Evolutionary conservation across 345 rosid genomes (phyloP), one percentile per base, ranked within the genome.

Genomic region (Cardiospermum halicacabum): DNA sequence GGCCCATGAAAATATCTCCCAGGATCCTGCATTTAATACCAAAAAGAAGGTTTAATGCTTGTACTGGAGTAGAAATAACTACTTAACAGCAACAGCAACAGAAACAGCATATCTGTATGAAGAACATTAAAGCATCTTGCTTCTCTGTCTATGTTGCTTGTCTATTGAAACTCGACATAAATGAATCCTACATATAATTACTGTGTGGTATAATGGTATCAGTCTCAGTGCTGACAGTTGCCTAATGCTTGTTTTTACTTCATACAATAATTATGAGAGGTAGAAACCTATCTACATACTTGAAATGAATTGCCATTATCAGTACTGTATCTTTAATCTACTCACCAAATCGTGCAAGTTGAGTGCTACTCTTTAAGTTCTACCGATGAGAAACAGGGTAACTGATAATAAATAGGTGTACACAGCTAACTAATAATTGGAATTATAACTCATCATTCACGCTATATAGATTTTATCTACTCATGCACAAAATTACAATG

Each of bases 1-100:
- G 83, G 25, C 98, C 96, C 98, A 89, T 87, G 81, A 92, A 89
- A 51, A 89, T 78, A 78, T 92, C 93, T 48, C 98, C 98, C 81
- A 89, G 47, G 58, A 92, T 92, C 98, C 98, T 89, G 86, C 70
- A 76, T 53, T 60, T 45, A 1, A 26, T 15, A 60, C 15, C 16
- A 3, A 19, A n/a, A 32, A 53, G 3, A 60, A 26, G 9, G 30
- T 43, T 34, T 56, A 24, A 18, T 45, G 54, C 30, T 24, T 22
- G 8, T 7, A 45, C 19, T 47, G 47, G 4, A 0, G 51, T 43
- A 12, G 51, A 28, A 7, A 26, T 9, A 47, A n/a, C 1, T 7
- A 21, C 1, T 60, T 4, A 0, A 3, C n/a, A n/a, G n/a, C n/a
- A n/a, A n/a, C n/a, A n/a, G n/a, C n/a, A n/a, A n/a, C n/a, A n/a